These are phyloP conservation scores for Bruguiera hainesii DNA, from an alignment of 441 rosid species.

Conservation along the genomic window DNA sequence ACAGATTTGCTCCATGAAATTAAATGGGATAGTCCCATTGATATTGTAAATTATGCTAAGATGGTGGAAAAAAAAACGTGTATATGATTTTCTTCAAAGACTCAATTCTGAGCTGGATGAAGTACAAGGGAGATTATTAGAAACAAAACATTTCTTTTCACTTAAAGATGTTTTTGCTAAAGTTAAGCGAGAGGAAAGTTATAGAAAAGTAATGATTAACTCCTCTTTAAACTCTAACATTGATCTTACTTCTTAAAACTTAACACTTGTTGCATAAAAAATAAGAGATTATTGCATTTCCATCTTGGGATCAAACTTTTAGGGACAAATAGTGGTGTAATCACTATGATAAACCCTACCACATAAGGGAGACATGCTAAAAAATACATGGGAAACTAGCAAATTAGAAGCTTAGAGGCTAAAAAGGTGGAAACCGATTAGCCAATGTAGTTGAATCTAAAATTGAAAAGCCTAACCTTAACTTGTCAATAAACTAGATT, in stretches of 20 bases:
- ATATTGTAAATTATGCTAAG: background rate
- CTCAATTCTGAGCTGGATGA: background rate
- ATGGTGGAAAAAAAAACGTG: background rate
- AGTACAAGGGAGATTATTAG: background rate
- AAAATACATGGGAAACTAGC: background rate
- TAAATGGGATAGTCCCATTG: background rate
- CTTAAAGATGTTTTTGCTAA: background rate
- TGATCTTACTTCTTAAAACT: background rate
- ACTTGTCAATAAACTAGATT: background rate
- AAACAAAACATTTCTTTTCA: background rate
- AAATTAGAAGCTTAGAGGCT: background rate
- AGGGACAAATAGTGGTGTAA: background rate
- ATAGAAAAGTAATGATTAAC: background rate
- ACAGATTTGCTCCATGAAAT: background rate
- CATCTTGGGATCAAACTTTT: background rate
- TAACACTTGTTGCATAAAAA: background rate
- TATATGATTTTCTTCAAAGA: background rate
- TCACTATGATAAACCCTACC: background rate
- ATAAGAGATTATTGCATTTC: background rate
- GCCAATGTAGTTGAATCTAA: background rate
- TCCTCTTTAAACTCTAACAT: background rate
- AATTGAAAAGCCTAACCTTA: background rate
- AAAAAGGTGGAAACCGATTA: background rate
- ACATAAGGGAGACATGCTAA: background rate
- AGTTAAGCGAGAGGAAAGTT: background rate